Base-by-base conservation (phyloP, 2,329 filamentous ascomycete species). In the Penicillium occitanis region DNA sequence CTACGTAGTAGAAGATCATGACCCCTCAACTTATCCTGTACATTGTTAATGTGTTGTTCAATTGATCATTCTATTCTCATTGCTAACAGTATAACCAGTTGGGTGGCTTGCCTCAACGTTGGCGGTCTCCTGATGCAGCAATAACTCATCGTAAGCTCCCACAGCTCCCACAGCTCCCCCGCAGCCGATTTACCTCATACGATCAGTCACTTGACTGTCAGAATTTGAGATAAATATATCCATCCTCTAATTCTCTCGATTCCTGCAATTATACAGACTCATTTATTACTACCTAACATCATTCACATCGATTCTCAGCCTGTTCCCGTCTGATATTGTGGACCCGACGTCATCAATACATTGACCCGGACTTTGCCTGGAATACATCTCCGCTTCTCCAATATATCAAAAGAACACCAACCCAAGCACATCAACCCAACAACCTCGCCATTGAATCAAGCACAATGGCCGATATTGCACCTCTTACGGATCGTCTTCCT, bases 401-500 rank as follows among this genome's bases (percentile, higher is more conserved):
- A 19, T 35, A 62, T 22, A 30, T 30, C n/a, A 35, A 51, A n/a
- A 28, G 11, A 25, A 37, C 40, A 40, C 2, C 60, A 37, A 51
- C 13, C 19, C 14, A 33, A 2, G 1, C 6, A 42, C 40, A 50
- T 25, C 25, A 25, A 4, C 7, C 25, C 48, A 17, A 46, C 35
- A 66, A 17, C 37, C 19, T 25, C 30, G 57, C 1, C 19, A 3
- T 48, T 51, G 2, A n/a, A 30, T 17, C 42, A 60, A 65, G 42
- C 66, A 71, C 11, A 53, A 79, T 79, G 77, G 73, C 75, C 13
- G 70, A 75, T 30, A 55, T 74, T 6, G 71, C 73, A 30, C 51
- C 73, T n/a, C 70, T 73, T 10, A 68, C 73, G 25, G 63, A 67
- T 14, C 73, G 74, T 40, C 67, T 74, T 17, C 78, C 77, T 33